Evolutionary conservation across 352 stramenopile genomes (phyloP).

Genomic region (Pythium insidiosum): DNA sequence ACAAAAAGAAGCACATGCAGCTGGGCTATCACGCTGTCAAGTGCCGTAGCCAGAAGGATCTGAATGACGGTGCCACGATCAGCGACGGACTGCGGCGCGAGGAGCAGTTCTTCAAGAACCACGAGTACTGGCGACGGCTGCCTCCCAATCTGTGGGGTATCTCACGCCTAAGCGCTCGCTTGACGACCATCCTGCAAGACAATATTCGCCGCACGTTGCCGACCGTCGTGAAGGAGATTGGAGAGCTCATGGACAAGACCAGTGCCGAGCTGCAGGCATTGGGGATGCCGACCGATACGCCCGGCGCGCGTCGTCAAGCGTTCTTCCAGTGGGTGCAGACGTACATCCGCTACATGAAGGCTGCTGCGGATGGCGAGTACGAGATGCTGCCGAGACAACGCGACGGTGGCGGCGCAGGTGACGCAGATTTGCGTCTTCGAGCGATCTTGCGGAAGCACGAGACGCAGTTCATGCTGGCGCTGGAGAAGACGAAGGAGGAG

Average conservation of each 20-base stretch:
- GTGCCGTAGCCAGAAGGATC: conserved; percentile 63
- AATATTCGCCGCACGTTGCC: conserved; percentile 40
- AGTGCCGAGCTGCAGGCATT: conserved; percentile 15
- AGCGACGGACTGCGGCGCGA: conserved; percentile 42
- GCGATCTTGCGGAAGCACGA: conserved; percentile 23
- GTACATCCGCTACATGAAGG: conserved; percentile 27
- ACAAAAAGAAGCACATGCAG: conserved; percentile 55
- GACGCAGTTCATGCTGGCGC: conserved; percentile 14
- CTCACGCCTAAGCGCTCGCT: conserved; percentile 16
- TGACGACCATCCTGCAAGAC: conserved; percentile 39
- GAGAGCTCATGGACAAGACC: conserved; percentile 11
- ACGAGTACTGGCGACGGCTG: conserved; percentile 35
- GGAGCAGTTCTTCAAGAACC: conserved; percentile 40
- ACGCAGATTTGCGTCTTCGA: conserved; percentile 20
- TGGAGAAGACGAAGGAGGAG: conserved; percentile 8
- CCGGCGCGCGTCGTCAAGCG: conserved; percentile 15
- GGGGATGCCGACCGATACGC: conserved; percentile 11
- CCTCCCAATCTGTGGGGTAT: conserved; percentile 25
- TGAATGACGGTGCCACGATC: conserved; percentile 48
- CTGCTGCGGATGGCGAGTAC: conserved; percentile 26
- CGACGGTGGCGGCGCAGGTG: background rate
- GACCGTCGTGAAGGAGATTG: conserved; percentile 35
- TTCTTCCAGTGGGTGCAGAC: conserved; percentile 23
- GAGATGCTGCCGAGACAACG: conserved; percentile 1
- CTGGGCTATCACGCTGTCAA: conserved; percentile 86